Evolutionary conservation across 1,139 yeast genomes (phyloP), one percentile per base, ranked within the genome.

Genomic region (Blastobotrys aristatus): DNA sequence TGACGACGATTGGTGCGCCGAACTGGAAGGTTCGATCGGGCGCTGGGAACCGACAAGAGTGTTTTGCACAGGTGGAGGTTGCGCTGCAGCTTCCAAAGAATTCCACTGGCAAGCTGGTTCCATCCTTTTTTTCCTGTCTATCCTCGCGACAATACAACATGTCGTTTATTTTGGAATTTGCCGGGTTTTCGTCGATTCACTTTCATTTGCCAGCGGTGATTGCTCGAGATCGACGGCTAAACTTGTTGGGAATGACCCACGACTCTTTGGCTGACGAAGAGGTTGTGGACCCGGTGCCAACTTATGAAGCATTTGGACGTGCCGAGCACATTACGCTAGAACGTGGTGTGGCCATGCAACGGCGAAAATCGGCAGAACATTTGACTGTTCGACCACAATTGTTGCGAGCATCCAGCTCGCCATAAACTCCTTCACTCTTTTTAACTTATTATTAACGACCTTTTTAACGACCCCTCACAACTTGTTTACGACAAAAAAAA

Each of bases 91-190:
- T 41, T 13, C 44, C 44, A 18, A 17, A 35, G 20, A 18, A 7
- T 55, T 55, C 6, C 53, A 53, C 6, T 6, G n/a, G n/a, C n/a
- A 48, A 45, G 22, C 32, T 54, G 10, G 58, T 57, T 10, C 58
- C 59, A 20, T 56, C 59, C 7, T 60, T 54, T 38, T 57, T 53
- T 46, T 51, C 62, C 2, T 58, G 63, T 33, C 47, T 56, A n/a
- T 47, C 55, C 17, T 56, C 62, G 8, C 50, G 63, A 17, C 62
- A 59, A 44, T 60, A 60, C 40, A 56, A 56, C 32, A 33, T 55
- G 16, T 29, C 34, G 7, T 35, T 46, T 22, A 37, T 32, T 20
- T 22, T 49, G 17, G 44, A 40, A 14, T 13, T 44, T 14, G 33
- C 40, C n/a, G 36, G 36, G 18, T 39, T 29, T 11, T 31, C 47